Evolutionary conservation across 1,139 yeast genomes (phyloP), one percentile per base, ranked within the genome.

Genomic region (Suhomyces anneliseae): DNA sequence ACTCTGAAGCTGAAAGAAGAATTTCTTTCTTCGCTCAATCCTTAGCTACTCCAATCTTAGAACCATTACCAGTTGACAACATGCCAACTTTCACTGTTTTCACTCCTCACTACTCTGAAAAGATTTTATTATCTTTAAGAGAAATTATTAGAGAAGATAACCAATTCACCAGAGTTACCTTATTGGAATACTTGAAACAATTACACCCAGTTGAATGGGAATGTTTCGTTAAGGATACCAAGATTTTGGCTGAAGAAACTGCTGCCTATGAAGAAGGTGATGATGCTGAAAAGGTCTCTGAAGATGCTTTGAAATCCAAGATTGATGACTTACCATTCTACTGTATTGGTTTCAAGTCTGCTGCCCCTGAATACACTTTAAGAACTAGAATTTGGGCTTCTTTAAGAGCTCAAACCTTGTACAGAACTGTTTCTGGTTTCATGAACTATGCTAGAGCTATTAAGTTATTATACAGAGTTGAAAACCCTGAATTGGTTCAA

Each of bases 311-410:
- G 68, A 89, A 89, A 74, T 82, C 88, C 53, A 87, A 89, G 80
- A 93, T 93, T 69, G 99, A 93, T 68, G 99, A 93, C 65, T 79
- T 93, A 68, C 99, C 99, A 57, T 93, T 93, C 77, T 93, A 93
- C 81, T 92, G 98, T 78, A 89, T 90, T 71, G 99, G 99, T 79
- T 93, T 93, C 87, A 93, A 93, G 75, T 87, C 97, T 64, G 97
- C 99, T 69, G 98, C 99, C 56, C 99, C 99, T 46, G 99, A 93
- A 73, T 93, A 93, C 72, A 93, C 98, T 54, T 79, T 93, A 67
- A 88, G 99, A 79, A 93, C 99, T 10, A 85, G 99, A 79, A 93
- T 93, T 63, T 93, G 99, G 99, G 99, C 99, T 44, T 93, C 99
- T 42, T 83, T 93, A 66, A 88, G 98, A 74, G 93, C 98, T 44